Conservation (phyloP, 163 green algal genomes). For the Scenedesmus sp. region DNA sequence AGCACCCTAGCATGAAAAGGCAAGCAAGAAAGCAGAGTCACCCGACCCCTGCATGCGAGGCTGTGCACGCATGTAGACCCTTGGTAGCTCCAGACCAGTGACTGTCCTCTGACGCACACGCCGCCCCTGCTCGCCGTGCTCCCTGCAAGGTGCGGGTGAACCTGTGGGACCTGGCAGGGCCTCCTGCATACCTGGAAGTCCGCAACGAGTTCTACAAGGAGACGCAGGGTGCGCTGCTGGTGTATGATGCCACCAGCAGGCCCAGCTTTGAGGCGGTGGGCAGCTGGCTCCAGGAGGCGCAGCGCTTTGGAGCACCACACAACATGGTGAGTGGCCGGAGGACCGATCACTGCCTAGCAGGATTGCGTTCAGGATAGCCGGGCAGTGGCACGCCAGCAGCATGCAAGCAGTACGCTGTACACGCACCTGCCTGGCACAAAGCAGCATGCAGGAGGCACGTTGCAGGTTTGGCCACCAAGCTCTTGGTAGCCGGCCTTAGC, state of each 20-base stretch:
- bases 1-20: no score
- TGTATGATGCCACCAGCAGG: constrained; percentile 74
- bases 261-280: constrained; percentile 71
- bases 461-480: no score
- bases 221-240: constrained; percentile 71
- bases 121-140: not conserved
- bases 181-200: constrained; percentile 69
- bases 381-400: no score
- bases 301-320: constrained; percentile 43
- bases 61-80: no score
- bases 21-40: no score
- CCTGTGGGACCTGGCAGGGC: constrained; percentile 79
- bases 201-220: constrained; percentile 84
- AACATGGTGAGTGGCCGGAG: constrained; percentile 62
- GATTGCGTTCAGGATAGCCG: not conserved
- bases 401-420: not conserved
- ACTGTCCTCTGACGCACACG: not conserved
- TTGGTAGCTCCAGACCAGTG: not conserved
- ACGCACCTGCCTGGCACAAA: not conserved
- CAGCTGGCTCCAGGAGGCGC: constrained; percentile 72
- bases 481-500: no score
- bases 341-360: not conserved
- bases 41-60: no score
- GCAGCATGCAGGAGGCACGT: not conserved
- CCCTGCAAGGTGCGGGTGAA: constrained; percentile 72